Conservation (phyloP, 1,284 basidiomycete species). For the Crepidotus sp. region DNA sequence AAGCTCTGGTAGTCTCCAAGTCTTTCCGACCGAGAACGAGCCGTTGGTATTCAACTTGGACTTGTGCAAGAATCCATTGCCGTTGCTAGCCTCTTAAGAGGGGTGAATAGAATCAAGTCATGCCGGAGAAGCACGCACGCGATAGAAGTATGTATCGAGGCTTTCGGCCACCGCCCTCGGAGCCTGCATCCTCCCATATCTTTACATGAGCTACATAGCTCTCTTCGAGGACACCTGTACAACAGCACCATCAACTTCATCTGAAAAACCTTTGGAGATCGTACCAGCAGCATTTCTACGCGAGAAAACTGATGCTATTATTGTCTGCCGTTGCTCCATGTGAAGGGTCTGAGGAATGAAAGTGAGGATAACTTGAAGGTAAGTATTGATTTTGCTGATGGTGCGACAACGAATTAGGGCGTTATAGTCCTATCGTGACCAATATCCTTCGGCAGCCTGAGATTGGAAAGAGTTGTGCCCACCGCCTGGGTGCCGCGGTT, state of each 20-base stretch:
- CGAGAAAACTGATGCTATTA: conserved; percentile 78
- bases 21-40: conserved; percentile 95
- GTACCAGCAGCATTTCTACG: conserved; percentile 46
- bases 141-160: conserved; percentile 82
- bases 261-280: not conserved
- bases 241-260: not conserved
- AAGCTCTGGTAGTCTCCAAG: conserved; percentile 84
- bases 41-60: conserved; percentile 94
- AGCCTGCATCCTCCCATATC: conserved; percentile 75
- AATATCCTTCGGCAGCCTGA: no score
- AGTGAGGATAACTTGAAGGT: no score
- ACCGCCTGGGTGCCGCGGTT: no score
- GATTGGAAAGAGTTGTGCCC: no score
- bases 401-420: no score
- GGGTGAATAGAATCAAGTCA: conserved; percentile 6
- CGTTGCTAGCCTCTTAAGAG: conserved; percentile 52
- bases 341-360: no score
- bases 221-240: conserved; percentile 54
- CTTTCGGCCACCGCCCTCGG: conserved; percentile 62
- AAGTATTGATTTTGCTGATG: no score
- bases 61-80: conserved; percentile 81
- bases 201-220: conserved; percentile 80
- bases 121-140: conserved; percentile 49
- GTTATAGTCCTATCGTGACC: no score
- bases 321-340: conserved; percentile 28